Conservation (phyloP, 306 rosid genomes). For the Gynostemma pentaphyllum region DNA sequence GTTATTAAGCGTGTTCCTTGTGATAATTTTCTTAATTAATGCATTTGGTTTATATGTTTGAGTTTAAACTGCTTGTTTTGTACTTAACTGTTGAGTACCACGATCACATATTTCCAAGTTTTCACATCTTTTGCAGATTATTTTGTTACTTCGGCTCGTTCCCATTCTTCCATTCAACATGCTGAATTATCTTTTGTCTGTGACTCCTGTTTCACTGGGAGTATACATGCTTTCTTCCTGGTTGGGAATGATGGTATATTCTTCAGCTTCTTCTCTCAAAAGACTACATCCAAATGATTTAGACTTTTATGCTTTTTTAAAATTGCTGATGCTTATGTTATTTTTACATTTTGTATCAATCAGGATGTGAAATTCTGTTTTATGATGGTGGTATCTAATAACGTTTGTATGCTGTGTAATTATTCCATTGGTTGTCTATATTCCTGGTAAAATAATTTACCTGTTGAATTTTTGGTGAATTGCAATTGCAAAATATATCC, state of each 20-base stretch:
- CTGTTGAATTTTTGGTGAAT: too few relatives aligned
- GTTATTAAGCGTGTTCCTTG: too few relatives aligned
- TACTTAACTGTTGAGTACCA: background rate
- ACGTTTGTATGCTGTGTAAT: background rate
- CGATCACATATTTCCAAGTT: background rate
- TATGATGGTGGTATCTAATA: background rate
- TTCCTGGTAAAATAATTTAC: too few relatives aligned
- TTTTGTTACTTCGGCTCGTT: conserved; percentile 84
- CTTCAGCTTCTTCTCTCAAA: conserved; percentile 13
- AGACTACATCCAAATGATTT: conserved; percentile 3
- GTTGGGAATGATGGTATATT: conserved; percentile 94
- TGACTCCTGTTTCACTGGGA: conserved; percentile 77
- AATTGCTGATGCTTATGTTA: background rate
- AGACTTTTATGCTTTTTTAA: background rate
- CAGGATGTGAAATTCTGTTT: background rate
- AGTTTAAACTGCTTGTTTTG: background rate
- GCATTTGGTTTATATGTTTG: too few relatives aligned
- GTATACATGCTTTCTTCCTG: conserved; percentile 91
- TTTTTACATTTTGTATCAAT: background rate
- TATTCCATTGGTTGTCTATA: too few relatives aligned
- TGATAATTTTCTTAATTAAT: too few relatives aligned
- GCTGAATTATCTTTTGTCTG: conserved; percentile 81
- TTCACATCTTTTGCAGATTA: conserved; percentile 46
- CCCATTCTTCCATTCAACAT: conserved; percentile 91
- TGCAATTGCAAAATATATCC: too few relatives aligned